A percentile compares a stretch with the other conserved stretches of the same genome.
phyloP scores from a whole-genome alignment of 192 early-diverging fungal species.

The Linnemannia schmuckeri region DNA sequence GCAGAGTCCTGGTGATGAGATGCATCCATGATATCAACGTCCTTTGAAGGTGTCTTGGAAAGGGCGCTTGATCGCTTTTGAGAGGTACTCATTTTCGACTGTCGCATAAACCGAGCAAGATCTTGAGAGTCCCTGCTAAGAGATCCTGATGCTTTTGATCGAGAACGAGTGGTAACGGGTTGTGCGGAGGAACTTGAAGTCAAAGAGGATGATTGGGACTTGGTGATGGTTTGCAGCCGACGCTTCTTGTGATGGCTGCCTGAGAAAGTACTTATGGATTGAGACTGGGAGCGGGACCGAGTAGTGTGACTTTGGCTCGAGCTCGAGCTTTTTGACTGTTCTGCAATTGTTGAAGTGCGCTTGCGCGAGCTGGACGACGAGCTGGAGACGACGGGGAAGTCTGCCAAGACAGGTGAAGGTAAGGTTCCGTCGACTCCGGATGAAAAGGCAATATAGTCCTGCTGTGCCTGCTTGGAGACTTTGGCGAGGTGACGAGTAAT shows the following conservation, averaged over 20 bases:
- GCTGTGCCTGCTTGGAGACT: slow-evolving; percentile 32
- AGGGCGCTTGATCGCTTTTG: slow-evolving; percentile 43
- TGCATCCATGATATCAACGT: neutral
- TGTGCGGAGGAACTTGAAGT: neutral
- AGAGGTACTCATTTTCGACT: slow-evolving; percentile 51
- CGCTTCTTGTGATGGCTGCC: slow-evolving; percentile 20
- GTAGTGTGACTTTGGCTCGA: neutral
- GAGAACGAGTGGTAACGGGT: slow-evolving; percentile 19
- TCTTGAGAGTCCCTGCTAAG: slow-evolving; percentile 13
- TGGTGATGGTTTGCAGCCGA: slow-evolving; percentile 6
- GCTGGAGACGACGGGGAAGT: neutral
- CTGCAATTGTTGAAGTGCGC: slow-evolving; percentile 11
- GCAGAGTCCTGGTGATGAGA: neutral
- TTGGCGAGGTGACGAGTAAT: slow-evolving; percentile 44
- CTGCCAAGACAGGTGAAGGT: neutral
- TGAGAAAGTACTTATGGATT: neutral
- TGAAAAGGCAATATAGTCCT: slow-evolving; percentile 42
- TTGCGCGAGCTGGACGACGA: slow-evolving; percentile 24
- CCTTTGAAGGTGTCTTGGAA: slow-evolving; percentile 9
- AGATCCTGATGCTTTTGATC: slow-evolving; percentile 17
- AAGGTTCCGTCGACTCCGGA: slow-evolving; percentile 46
- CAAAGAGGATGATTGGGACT: neutral
- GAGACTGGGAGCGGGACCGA: neutral
- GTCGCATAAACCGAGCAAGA: slow-evolving; percentile 36
- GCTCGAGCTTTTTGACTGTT: slow-evolving; percentile 10